Conservation (phyloP, 345 rosid genomes). For the Syzygium grande region DNA sequence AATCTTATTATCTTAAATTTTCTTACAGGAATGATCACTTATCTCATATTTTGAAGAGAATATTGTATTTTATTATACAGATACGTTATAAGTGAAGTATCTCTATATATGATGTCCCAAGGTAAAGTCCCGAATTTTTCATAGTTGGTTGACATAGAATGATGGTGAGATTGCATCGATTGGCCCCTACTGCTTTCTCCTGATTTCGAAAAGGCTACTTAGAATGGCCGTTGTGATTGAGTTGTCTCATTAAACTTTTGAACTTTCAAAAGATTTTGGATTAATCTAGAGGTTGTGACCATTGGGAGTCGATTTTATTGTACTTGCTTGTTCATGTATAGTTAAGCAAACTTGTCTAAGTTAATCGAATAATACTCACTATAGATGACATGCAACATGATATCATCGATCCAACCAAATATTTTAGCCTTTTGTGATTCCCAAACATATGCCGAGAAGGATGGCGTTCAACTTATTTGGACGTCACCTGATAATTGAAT, state of each 20-base stretch:
- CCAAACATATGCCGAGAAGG: background rate
- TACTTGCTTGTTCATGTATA: no score
- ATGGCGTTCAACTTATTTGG: background rate
- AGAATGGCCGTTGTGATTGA: background rate
- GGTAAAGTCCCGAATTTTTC: no score
- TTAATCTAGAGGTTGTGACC: no score
- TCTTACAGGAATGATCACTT: background rate
- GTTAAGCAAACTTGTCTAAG: fast-evolving
- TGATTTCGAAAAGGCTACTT: background rate
- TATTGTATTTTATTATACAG: no score
- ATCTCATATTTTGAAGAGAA: no score
- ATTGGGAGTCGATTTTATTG: no score
- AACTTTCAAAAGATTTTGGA: no score
- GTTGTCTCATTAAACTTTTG: background rate
- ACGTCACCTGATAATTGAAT: background rate
- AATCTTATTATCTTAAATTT: no score
- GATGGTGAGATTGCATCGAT: background rate
- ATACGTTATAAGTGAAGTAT: no score
- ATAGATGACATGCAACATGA: background rate
- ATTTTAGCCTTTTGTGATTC: fast-evolving
- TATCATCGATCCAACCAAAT: background rate
- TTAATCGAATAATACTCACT: background rate
- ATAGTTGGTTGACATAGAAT: background rate
- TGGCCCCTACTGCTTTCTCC: background rate
- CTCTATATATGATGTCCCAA: no score